These are phyloP conservation scores for Brachypodium distachyon DNA, from an alignment of 202 grass and related monocot genomes.

Conservation along the genomic window DNA sequence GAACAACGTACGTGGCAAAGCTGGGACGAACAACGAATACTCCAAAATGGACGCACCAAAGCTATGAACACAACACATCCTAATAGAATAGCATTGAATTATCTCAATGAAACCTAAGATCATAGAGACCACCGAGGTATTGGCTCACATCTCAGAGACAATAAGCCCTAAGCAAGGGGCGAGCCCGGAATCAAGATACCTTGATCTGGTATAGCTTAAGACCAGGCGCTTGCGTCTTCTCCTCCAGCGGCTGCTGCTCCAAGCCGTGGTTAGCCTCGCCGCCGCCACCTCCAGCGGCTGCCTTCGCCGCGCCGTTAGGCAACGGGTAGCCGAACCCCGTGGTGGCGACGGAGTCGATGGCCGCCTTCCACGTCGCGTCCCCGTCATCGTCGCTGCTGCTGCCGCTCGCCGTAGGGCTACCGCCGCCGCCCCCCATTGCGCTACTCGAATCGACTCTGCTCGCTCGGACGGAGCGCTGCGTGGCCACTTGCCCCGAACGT, in stretches of 20 bases:
- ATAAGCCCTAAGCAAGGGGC: no score
- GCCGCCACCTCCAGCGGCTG: neutral
- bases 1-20: neutral
- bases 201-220: conserved; percentile 97
- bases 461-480: neutral
- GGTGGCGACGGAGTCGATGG: conserved; percentile 59
- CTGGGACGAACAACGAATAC: neutral
- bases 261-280: neutral
- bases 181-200: conserved; percentile 9
- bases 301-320: conserved; percentile 37
- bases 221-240: conserved; percentile 20
- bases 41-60: neutral
- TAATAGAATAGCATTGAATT: neutral
- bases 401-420: conserved; percentile 22
- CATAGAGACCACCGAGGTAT: neutral
- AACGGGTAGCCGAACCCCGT: conserved; percentile 28
- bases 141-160: no score
- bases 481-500: neutral
- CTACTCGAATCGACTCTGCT: neutral
- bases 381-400: conserved; percentile 86
- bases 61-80: neutral
- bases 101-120: neutral
- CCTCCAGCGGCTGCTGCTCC: conserved; percentile 18
- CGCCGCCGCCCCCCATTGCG: conserved; percentile 24
- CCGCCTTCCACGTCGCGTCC: conserved; percentile 62